Base-by-base conservation (phyloP, 2,329 filamentous ascomycete species). In the Rutstroemia sp. region DNA sequence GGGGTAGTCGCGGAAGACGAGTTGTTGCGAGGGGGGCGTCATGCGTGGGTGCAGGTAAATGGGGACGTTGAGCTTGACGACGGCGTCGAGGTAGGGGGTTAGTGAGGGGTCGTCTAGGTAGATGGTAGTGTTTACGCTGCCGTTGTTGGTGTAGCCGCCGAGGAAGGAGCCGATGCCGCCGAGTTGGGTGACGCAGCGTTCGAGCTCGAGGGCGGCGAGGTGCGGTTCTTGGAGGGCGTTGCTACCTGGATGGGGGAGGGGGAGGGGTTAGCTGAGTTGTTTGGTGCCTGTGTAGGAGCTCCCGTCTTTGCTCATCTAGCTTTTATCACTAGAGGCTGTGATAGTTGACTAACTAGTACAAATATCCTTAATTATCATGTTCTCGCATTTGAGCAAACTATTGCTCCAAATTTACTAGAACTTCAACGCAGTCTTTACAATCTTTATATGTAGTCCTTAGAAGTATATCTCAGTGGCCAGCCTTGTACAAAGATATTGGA, bases 111-210 rank as follows among this genome's bases (percentile, higher is more conserved):
- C 57, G 58, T 9, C 73, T 10, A 60, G 63, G 50, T 59, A 65
- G 27, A 54, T 39, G 38, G 38, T 72, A 25, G 64, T 53, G 38
- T 61, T 58, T 48, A 54, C 58, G n/a, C 48, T 45, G n/a, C 54
- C 34, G 36, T 40, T 51, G 70, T 54, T 74, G 67, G 59, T 75
- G 73, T 45, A 79, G 62, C 54, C 56, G 14, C 58, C 23, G 23
- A 60, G 34, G 51, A 78, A 67, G 3, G 74, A 73, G 1, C 78
- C 77, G 4, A 76, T 71, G 53, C 78, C 76, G 6, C 70, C 69
- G 12, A 75, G 66, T 53, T 74, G 39, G 2, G 50, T 64, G 17
- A 66, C 56, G 47, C 61, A 63, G 0, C 63, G 52, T n/a, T 64
- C 61, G 1, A 63, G 30, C 40, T 66, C 63, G 5, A 46, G 34